Base-by-base conservation (phyloP, 129 eudicot genomes). In the Ambrosia artemisiifolia region DNA sequence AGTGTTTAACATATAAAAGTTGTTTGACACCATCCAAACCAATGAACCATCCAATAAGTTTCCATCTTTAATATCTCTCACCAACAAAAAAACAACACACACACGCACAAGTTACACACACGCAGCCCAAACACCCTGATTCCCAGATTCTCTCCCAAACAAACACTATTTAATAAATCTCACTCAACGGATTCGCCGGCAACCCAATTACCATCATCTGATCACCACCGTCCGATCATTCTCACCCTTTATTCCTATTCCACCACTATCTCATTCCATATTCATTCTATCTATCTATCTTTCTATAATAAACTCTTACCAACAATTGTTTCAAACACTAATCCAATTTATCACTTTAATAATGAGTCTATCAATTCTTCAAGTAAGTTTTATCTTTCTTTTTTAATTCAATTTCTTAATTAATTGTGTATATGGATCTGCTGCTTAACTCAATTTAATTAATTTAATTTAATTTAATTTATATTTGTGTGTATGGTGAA, bases 291-390 rank as follows among this genome's bases (percentile, higher is more conserved):
- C 50, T 48, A 63, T 74, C 64, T 60, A 28, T 24, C 50, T 48
- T 50, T 74, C 64, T 14, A 20, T 0, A 36, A 63, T 50, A 3
- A 63, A 34, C 63, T 36, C 3, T 34, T 34, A 6, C 24, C 14
- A 8, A 14, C 53, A 34, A 6, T 63, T 35, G 40, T 5, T 73
- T 62, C 38, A 60, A 60, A 36, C 61, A 53, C 63, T 33, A 6
- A 73, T 17, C 62, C 14, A 33, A 17, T 18, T 56, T 71, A 19
- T 55, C 54, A 3, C 11, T 19, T 5, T n/a, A 20, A 81, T 75
- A 61, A 88, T 85, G 95, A 85, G 81, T 73, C 72, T 75, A 48
- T 88, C 95, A 49, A 62, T 88, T 38, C 75, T 80, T 18, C 95
- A 88, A 77, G 95, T 88, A 73, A 75, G 79, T 59, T 12, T 19